phyloP scores from a whole-genome alignment of 1,139 yeast genomes.

The Kodamaea anthophila region DNA sequence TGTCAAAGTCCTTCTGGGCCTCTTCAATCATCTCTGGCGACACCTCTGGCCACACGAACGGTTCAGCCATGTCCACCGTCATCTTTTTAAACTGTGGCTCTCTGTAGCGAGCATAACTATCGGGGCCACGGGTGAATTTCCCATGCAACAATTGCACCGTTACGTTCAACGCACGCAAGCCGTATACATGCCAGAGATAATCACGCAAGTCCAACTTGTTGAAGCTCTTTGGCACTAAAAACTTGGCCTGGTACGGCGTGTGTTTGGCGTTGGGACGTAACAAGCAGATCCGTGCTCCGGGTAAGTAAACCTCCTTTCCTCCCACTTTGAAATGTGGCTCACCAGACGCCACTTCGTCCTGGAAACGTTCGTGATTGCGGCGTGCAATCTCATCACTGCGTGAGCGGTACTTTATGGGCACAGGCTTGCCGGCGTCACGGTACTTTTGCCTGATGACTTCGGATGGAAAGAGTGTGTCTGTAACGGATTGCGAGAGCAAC shows the following conservation, averaged over 20 bases:
- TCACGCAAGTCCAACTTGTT: slow-evolving; percentile 89
- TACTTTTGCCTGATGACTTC: slow-evolving; percentile 32
- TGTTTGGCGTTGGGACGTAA: slow-evolving; percentile 88
- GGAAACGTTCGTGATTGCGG: slow-evolving; percentile 37
- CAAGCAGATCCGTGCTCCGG: slow-evolving; percentile 73
- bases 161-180: slow-evolving; percentile 78
- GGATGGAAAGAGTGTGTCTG: slow-evolving; percentile 37
- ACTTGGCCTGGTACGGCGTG: slow-evolving; percentile 93
- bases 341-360: slow-evolving; percentile 55
- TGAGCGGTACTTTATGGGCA: slow-evolving; percentile 36
- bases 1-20: slow-evolving; percentile 18
- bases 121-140: slow-evolving; percentile 53
- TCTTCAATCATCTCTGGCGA: slow-evolving; percentile 23
- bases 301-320: slow-evolving; percentile 65
- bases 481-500: slow-evolving; percentile 35
- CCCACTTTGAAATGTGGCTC: slow-evolving; percentile 81
- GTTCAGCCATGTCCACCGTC: slow-evolving; percentile 92
- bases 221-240: slow-evolving; percentile 84
- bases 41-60: slow-evolving; percentile 88
- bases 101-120: slow-evolving; percentile 67
- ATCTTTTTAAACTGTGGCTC: slow-evolving; percentile 81
- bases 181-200: slow-evolving; percentile 81
- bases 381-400: slow-evolving; percentile 33
- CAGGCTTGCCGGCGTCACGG: slow-evolving; percentile 34
- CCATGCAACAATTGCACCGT: slow-evolving; percentile 83